Percentiles rank a stretch among this genome's conserved stretches.
These are phyloP conservation scores for Diatrype stigma DNA, from an alignment of 2,329 filamentous ascomycete genomes.

Conservation along the genomic window DNA sequence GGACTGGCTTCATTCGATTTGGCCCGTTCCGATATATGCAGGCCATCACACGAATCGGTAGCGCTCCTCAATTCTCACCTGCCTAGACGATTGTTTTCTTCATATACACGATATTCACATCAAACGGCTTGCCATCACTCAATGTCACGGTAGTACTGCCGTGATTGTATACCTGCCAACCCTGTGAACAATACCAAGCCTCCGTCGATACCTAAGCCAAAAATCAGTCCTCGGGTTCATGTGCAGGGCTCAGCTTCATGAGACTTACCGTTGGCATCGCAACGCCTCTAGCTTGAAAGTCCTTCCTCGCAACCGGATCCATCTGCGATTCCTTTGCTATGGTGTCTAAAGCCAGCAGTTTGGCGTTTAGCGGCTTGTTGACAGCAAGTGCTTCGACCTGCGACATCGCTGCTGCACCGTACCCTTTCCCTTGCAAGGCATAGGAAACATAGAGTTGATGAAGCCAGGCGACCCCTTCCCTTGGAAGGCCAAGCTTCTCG, in stretches of 20 bases:
- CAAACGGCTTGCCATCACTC: background rate
- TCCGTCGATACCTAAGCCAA: background rate
- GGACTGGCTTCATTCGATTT: background rate
- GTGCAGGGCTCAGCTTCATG: background rate
- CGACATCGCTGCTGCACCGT: conserved; percentile 33
- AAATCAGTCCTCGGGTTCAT: background rate
- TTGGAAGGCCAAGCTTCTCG: conserved; percentile 25
- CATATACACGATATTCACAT: background rate
- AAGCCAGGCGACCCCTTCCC: conserved; percentile 32
- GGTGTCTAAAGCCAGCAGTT: conserved; percentile 33
- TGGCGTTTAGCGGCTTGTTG: conserved; percentile 28
- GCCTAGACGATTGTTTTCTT: background rate
- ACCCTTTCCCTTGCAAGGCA: conserved; percentile 31
- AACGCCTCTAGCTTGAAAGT: conserved; percentile 24
- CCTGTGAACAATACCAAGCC: background rate
- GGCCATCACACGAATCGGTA: too few species aligned
- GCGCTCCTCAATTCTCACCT: background rate
- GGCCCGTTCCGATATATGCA: too few species aligned
- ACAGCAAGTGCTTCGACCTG: conserved; percentile 29
- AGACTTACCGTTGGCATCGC: conserved; percentile 22
- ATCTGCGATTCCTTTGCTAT: conserved; percentile 24
- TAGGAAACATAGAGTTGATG: conserved; percentile 38
- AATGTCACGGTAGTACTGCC: too few species aligned
- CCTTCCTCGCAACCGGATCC: conserved; percentile 15
- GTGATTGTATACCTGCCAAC: background rate